These are phyloP conservation scores for Lantana camara DNA, from an alignment of 257 asterid genomes.

Conservation along the genomic window DNA sequence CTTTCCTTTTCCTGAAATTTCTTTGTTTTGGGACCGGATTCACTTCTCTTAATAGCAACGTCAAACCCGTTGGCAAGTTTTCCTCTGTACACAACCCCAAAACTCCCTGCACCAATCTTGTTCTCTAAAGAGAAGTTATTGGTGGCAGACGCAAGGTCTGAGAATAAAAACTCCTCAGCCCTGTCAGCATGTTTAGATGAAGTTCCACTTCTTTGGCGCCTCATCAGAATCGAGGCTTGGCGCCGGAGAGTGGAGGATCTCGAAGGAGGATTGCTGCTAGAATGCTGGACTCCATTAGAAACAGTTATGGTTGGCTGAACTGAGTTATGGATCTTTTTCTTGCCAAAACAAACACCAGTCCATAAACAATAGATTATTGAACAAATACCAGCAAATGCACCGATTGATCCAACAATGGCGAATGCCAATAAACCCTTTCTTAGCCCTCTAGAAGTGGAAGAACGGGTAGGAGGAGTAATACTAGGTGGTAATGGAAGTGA, in stretches of 20 bases:
- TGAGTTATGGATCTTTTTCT: constrained; percentile 84
- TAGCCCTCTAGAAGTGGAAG: constrained; percentile 49
- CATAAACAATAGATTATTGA: constrained; percentile 64
- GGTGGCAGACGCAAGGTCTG: constrained; percentile 72
- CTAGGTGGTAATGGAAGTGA: constrained; percentile 28
- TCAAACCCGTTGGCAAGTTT: constrained; percentile 73
- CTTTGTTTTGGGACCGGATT: constrained; percentile 58
- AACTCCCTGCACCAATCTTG: constrained; percentile 93
- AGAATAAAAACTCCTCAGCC: constrained; percentile 78
- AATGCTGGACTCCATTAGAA: constrained; percentile 37
- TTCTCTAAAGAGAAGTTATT: constrained; percentile 59
- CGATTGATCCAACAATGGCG: constrained; percentile 86
- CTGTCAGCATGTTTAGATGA: constrained; percentile 75
- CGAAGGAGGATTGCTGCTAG: constrained; percentile 68
- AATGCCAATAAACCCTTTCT: constrained; percentile 64
- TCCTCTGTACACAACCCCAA: constrained; percentile 83
- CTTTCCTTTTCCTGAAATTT: constrained; percentile 89
- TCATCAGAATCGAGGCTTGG: constrained; percentile 76
- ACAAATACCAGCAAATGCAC: constrained; percentile 75
- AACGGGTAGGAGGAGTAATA: constrained; percentile 2
- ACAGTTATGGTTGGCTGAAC: constrained; percentile 79
- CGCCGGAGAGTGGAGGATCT: constrained; percentile 84
- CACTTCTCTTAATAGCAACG: constrained; percentile 91
- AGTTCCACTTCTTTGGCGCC: constrained; percentile 93
- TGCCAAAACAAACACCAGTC: constrained; percentile 78